Conservation (phyloP, 148 eudicot genomes). For the Spergularia bocconei region DNA sequence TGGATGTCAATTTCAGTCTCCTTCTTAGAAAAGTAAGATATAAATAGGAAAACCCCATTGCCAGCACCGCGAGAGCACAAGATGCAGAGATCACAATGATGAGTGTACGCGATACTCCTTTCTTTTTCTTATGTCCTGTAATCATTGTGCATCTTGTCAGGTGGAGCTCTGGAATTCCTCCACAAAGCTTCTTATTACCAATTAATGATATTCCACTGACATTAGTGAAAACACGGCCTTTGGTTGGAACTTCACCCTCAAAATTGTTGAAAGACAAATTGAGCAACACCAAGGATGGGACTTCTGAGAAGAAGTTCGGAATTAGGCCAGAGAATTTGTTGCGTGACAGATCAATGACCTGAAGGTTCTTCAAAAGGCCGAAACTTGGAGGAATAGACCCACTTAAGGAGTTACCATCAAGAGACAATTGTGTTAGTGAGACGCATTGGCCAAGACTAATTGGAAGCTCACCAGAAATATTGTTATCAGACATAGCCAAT, state of each 20-base stretch:
- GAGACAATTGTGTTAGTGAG: background rate
- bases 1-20: background rate
- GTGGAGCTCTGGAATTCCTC: constrained; percentile 15
- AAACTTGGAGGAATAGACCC: constrained; percentile 26
- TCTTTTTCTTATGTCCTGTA: background rate
- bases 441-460: constrained; percentile 6
- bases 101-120: background rate
- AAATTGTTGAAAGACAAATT: constrained; percentile 29
- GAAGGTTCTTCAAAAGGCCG: constrained; percentile 8
- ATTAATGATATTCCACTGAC: constrained; percentile 1
- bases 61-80: background rate
- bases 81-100: background rate
- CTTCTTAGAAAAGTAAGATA: background rate
- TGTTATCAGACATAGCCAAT: constrained; percentile 1
- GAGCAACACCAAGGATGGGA: constrained; percentile 2
- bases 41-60: background rate
- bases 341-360: constrained; percentile 13
- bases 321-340: constrained; percentile 27
- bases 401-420: constrained; percentile 8
- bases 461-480: constrained; percentile 20
- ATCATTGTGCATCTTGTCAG: constrained; percentile 18
- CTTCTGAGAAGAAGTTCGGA: constrained; percentile 9
- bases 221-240: constrained; percentile 23
- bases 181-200: constrained; percentile 31
- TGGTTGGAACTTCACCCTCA: constrained; percentile 26